Evolutionary conservation across 495 filamentous ascomycete genomes (phyloP), one percentile per base, ranked within the genome.

Genomic region (Venustampulla echinocandica): DNA sequence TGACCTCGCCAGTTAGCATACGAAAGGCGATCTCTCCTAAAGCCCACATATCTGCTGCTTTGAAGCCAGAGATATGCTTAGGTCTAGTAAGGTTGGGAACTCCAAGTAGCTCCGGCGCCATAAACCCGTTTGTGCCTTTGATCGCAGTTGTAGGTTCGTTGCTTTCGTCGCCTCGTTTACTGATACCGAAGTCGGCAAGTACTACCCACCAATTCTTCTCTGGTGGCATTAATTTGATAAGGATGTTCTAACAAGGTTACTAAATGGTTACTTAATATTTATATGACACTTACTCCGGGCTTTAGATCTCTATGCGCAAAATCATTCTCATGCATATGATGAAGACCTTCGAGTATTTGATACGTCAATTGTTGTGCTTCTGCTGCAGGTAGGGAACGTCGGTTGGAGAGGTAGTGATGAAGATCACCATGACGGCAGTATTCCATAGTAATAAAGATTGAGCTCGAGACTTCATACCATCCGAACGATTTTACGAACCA

Each of bases 361-460:
- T 25, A 15, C 6, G 36, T 42, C 20, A 57, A 38, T 5, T 33
- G 18, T 0, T n/a, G 19, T 10, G 50, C 40, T 23, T 50, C 50
- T 2, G 15, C 10, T 5, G 49, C 18, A 33, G 13, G n/a, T 25
- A 46, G 27, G 15, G 7, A 6, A 30, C 7, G 6, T 23, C 39
- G 23, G 10, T 20, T 10, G 28, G n/a, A 27, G 36, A 54, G 15
- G 33, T 34, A 45, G 17, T 21, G 15, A 33, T 50, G 14, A 6
- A 54, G 33, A 34, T 54, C 43, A 1, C 52, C 52, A 39, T 37
- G 25, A 5, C 53, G 34, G 36, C 45, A 10, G 24, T 63, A 68
- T 51, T 68, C 65, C 64, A 68, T 68, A 2, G 61, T 55, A 14
- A 69, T 62, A 47, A 58, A 68, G 13, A 69, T 27, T 7, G 39